Base-by-base conservation (phyloP, 805 yeast genomes). In the Wickerhamiella hasegawae region DNA sequence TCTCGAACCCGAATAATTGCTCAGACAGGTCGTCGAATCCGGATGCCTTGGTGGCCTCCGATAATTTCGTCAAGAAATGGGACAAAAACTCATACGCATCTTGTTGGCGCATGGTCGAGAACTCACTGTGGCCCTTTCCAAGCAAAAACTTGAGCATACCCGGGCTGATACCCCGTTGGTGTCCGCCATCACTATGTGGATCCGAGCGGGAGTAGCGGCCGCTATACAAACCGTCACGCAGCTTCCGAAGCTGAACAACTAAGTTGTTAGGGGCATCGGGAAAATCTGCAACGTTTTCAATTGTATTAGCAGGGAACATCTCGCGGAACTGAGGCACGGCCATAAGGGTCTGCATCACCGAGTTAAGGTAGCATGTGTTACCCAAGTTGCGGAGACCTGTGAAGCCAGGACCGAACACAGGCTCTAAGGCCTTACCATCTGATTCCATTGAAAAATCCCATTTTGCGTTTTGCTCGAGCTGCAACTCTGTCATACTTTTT, bases 51-150 rank as follows among this genome's bases (percentile, higher is more conserved):
- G 45, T 40, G 8, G 45, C 44, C 22, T 40, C 37, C 2, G 46
- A 85, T 19, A 84, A 54, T 42, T 70, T 66, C 37, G 76, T 78
- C 20, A 75, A 49, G 6, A 87, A 54, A 51, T 73, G 78, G 4
- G 71, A 57, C 56, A 84, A 68, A 51, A 84, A 90, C 54, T 90
- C 98, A 61, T 75, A 79, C 0, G 97, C 90, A 60, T 90, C 99
- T 54, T 90, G 98, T 52, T 90, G 99, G 45, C 74, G 71, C 66
- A 76, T 80, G 0, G 94, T 75, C 31, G 75, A 65, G 47, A 90
- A 90, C 49, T 90, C 98, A 14, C 64, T 63, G 53, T 90, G 92
- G 25, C 71, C 71, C 34, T 68, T 67, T 3, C 95, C 95, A 35
- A 90, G 63, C 18, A 83, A 59, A 6, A 70, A 60, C 53, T 87